A percentile compares a stretch with the other conserved stretches of the same genome.
phyloP scores from a whole-genome alignment of 352 stramenopile genomes.

The Phytophthora pinifolia region DNA sequence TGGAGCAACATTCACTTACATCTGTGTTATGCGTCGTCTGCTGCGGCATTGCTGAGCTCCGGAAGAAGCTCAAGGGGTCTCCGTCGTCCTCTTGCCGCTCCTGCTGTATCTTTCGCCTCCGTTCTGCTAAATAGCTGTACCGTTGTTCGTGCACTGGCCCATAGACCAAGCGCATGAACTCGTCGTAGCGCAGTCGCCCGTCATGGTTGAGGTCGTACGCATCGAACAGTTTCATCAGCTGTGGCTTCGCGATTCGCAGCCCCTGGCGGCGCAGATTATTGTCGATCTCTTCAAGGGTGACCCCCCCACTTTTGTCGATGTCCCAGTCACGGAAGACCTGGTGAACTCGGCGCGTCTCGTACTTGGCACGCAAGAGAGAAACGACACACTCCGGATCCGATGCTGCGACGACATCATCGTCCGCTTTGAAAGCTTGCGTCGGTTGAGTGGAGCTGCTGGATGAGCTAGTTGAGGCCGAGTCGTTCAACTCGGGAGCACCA shows the following conservation, averaged over 20 bases:
- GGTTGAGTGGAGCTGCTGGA: neutral
- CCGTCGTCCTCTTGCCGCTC: slow-evolving; percentile 6
- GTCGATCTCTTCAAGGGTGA: slow-evolving; percentile 48
- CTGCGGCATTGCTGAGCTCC: slow-evolving; percentile 15
- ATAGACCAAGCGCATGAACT: slow-evolving; percentile 51
- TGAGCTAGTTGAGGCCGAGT: slow-evolving; percentile 1
- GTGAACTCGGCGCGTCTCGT: slow-evolving; percentile 38
- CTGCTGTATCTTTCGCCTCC: slow-evolving; percentile 14
- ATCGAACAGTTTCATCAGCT: slow-evolving; percentile 48
- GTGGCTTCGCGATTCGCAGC: slow-evolving; percentile 29
- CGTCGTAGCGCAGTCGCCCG: slow-evolving; percentile 40
- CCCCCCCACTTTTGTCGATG: slow-evolving; percentile 48
- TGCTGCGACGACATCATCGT: slow-evolving; percentile 20
- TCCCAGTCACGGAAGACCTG: slow-evolving; percentile 65
- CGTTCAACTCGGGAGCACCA: slow-evolving; percentile 6
- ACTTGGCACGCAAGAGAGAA: slow-evolving; percentile 51
- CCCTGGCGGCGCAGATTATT: slow-evolving; percentile 46
- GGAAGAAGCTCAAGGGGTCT: slow-evolving; percentile 45
- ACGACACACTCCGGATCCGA: slow-evolving; percentile 40
- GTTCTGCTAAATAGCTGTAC: slow-evolving; percentile 17
- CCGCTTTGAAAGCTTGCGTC: neutral
- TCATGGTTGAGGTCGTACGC: slow-evolving; percentile 42
- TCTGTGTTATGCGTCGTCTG: slow-evolving; percentile 4
- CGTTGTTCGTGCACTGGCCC: slow-evolving; percentile 26
- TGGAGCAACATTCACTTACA: slow-evolving; percentile 11